Conservation (phyloP, 140 eudicot genomes). For the Senecio squalidus region DNA sequence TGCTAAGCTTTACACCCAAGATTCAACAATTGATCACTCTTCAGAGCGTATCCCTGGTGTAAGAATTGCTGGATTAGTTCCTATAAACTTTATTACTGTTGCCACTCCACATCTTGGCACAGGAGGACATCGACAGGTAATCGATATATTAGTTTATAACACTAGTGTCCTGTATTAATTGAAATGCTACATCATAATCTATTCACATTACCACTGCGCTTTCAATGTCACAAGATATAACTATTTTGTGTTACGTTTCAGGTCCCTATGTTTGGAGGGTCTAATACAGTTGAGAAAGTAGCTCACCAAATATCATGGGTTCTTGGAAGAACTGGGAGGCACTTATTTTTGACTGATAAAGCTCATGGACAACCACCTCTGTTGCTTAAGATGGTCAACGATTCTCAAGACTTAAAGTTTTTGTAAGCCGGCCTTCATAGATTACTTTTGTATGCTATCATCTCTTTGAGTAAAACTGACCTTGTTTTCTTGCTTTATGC, state of each 20-base stretch:
- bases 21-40: conserved; percentile 14
- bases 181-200: not conserved
- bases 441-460: not conserved
- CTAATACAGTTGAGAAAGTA: conserved; percentile 57
- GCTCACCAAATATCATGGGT: conserved; percentile 65
- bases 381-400: conserved; percentile 71
- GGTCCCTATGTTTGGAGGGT: conserved; percentile 82
- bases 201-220: not conserved
- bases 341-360: conserved; percentile 62
- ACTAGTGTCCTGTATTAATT: not conserved
- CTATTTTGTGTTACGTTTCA: conserved; percentile 1
- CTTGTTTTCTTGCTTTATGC: conserved; percentile 22
- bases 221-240: not conserved
- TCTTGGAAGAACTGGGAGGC: conserved; percentile 91
- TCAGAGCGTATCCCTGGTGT: conserved; percentile 28
- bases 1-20: conserved; percentile 62
- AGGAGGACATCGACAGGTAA: conserved; percentile 84
- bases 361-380: conserved; percentile 82
- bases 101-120: conserved; percentile 97
- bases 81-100: conserved; percentile 66
- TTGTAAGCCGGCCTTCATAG: conserved; percentile 56
- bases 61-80: conserved; percentile 76
- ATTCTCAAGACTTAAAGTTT: conserved; percentile 64
- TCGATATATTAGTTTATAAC: conserved; percentile 3
- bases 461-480: not conserved